Base-by-base conservation (phyloP, 2,329 filamentous ascomycete species). In the Aspergillaceae sp. region DNA sequence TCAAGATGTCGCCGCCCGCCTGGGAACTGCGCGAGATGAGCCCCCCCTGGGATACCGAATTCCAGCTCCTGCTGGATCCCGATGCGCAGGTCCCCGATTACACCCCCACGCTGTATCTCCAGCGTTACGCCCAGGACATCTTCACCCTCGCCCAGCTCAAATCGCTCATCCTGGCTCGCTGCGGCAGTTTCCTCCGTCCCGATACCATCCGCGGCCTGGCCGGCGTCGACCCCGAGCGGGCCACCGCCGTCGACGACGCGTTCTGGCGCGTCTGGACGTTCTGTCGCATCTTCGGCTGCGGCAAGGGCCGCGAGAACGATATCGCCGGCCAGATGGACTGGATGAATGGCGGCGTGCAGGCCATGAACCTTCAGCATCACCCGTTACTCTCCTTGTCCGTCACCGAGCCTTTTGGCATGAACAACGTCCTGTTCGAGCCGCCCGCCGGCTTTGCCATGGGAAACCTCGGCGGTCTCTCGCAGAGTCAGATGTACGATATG, bases 261-360 rank as follows among this genome's bases (percentile, higher is more conserved):
- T 72, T 83, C 41, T 83, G 79, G 78, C 75, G 80, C 2, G 76
- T 84, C 29, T 83, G 80, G 79, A 80, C 75, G 0, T 84, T 83
- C 61, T 83, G 79, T 61, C 74, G 73, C 45, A 75, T 82, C 30
- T 84, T 84, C 44, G 80, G 80, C 1, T 74, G 70, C 42, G 71
- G 72, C 0, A 81, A 79, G 52, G 72, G 71, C 4, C 72, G 78
- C 9, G 77, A 82, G 52, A 74, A 78, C 29, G 78, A 83, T 48
- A 67, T 81, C 32, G 67, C 74, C 33, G 77, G 74, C 3, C 79
- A 83, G 57, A 71, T 79, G 52, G 79, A 82, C 54, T 84, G 80
- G 80, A 64, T 84, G 7, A 75, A 74, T 48, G 80, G 79, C 32
- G 79, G 79, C 2, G 47, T 64, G 4, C 60, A 77, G 38, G 76